Evolutionary conservation across 1,139 yeast genomes (phyloP), one percentile per base, ranked within the genome.

Genomic region (Meyerozyma carpophila): DNA sequence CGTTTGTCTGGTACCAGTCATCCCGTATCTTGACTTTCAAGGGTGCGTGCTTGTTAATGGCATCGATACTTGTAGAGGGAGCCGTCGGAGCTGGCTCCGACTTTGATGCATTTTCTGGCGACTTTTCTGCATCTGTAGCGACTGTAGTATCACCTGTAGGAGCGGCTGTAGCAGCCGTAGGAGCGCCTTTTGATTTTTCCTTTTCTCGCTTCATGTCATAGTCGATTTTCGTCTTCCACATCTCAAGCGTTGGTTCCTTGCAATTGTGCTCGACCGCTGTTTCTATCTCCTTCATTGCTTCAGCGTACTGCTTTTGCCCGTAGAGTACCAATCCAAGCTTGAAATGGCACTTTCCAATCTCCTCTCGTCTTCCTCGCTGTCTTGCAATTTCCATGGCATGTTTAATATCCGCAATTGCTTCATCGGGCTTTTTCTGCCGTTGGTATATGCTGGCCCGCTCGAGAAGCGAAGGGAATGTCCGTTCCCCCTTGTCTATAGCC

Each of bases 1-100:
- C 69, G 13, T 68, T 59, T 18, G 81, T 72, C 59, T 90, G 96
- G 62, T 83, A 89, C 90, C 94, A 90, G 55, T 90, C 96, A 37
- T 76, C 79, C 57, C 84, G 77, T 47, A 82, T 72, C 47, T 76
- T 73, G 41, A 66, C 50, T 41, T 62, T 66, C 41, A 70, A 51
- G 3, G 78, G 77, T 0, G 77, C 76, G 25, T 63, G 70, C 41
- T 63, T 59, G 53, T 66, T 64, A 44, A 70, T 65, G 10, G 62
- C 63, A 14, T 62, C 67, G 25, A 68, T 49, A 41, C 58, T 60
- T 1, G 74, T 63, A 5, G 71, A 60, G 10, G 40, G 27, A 18
- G 50, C 9, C 36, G 32, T 31, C 18, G 18, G 18, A 16, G 18
- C 18, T 16, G 18, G 18, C 18, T 16, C 18, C 18, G 18, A 3